A percentile compares a stretch with the other conserved stretches of the same genome.
These are phyloP conservation scores for Dendrobium huoshanense DNA, from an alignment of 106 monocot species.

Conservation along the genomic window DNA sequence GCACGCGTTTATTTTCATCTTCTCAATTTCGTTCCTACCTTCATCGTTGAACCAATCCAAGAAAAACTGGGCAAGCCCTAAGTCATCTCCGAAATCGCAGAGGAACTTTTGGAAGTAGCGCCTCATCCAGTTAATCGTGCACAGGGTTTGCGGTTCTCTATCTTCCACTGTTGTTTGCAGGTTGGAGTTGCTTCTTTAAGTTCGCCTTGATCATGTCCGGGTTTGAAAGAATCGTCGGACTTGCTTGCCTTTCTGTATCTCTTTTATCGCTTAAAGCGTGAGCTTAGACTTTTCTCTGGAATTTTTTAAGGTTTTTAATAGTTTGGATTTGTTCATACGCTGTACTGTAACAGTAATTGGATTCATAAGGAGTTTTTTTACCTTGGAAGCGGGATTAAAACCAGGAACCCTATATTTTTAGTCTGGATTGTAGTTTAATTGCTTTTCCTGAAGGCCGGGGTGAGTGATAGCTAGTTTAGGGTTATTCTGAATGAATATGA, in stretches of 20 bases:
- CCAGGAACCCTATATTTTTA: neutral
- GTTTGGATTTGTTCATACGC: neutral
- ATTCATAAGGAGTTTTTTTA: neutral
- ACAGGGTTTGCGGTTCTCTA: neutral
- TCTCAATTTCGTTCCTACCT: neutral
- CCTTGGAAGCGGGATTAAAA: neutral
- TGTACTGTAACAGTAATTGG: neutral
- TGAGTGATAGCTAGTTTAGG: neutral
- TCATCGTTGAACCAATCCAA: neutral
- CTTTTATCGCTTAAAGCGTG: neutral
- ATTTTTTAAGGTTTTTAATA: neutral
- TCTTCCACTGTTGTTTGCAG: neutral
- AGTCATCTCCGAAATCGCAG: neutral
- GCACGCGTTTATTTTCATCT: neutral
- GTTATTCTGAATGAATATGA: slow-evolving; percentile 5
- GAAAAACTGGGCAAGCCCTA: neutral
- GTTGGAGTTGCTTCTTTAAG: neutral
- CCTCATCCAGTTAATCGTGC: too few relatives aligned
- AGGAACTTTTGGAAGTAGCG: neutral
- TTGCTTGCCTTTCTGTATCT: neutral
- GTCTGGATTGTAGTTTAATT: neutral
- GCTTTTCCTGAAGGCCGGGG: neutral
- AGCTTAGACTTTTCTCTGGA: neutral
- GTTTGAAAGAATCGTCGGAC: neutral
- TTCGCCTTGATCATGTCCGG: neutral